Evolutionary conservation across 306 rosid genomes (phyloP).

Genomic region (Sechiopsis laciniata): DNA sequence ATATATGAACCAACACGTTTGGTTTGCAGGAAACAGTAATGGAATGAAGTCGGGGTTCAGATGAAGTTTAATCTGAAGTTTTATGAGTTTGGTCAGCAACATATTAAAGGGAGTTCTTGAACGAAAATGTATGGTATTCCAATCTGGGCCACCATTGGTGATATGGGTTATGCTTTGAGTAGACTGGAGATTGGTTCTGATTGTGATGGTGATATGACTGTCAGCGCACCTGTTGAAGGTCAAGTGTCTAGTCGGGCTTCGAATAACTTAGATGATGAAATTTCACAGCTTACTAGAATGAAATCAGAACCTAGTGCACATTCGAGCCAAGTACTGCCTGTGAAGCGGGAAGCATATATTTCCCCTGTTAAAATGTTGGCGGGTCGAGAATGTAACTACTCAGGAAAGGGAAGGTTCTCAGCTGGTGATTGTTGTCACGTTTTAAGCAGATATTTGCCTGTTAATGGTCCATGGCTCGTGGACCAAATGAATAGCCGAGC

Average conservation of each 20-base stretch:
- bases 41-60: conserved; percentile 15
- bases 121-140: conserved; percentile 40
- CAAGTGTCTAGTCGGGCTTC: conserved; percentile 30
- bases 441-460: conserved; percentile 81
- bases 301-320: conserved; percentile 57
- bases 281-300: conserved; percentile 65
- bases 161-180: conserved; percentile 88
- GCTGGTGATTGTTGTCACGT: conserved; percentile 83
- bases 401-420: conserved; percentile 87
- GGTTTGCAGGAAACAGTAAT: conserved; percentile 30
- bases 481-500: conserved; percentile 71
- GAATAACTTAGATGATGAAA: conserved; percentile 56
- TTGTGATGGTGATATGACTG: conserved; percentile 32
- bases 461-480: conserved; percentile 75
- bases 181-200: conserved; percentile 53
- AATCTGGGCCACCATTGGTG: conserved; percentile 25
- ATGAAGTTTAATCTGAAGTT: conserved; percentile 33
- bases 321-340: conserved; percentile 40
- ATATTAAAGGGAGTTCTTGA: conserved; percentile 27
- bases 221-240: conserved; percentile 35
- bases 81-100: conserved; percentile 28
- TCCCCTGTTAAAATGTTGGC: conserved; percentile 91
- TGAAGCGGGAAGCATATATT: conserved; percentile 49
- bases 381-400: conserved; percentile 71
- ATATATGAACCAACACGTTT: not conserved